Base-by-base conservation (phyloP, 208 protist genomes). In the Jaenimonas drosophilae region DNA sequence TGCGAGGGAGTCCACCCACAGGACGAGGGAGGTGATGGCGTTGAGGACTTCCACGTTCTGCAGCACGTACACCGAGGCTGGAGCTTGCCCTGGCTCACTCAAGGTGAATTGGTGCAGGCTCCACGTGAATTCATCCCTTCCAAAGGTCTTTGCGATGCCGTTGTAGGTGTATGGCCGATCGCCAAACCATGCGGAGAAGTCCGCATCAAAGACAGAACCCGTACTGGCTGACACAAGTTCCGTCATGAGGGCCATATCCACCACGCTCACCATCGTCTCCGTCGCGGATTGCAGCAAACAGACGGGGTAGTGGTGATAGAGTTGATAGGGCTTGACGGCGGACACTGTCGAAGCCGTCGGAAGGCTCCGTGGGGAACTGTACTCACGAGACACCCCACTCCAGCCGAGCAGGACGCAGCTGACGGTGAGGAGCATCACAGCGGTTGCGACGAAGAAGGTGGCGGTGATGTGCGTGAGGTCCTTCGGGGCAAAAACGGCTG, bases 251-350 rank as follows among this genome's bases (percentile, higher is more conserved):
- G 72, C 56, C 16, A 85, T 34, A 50, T 88, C 79, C 0, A 70
- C 45, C 2, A 88, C 49, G 29, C 37, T 58, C 34, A 83, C 37
- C 11, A 51, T 54, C 29, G 42, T 25, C 36, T 64, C 71, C 9
- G 45, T 49, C 19, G 59, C 65, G 24, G 70, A 38, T 6, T 38
- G 37, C 23, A 88, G 31, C 20, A 59, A 59, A 56, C 78, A 88
- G 21, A 88, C 68, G 0, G 78, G 78, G 31, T 88, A 88, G 17
- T 58, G 74, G 43, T 84, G 78, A 46, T 76, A 87, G 12, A 65
- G 49, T n/a, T 64, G 43, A 42, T 80, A 79, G 12, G 65, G 51
- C 12, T 59, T 41, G 21, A 71, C 29, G 11, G 24, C 14, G 20
- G 54, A 40, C 28, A 61, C 39, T 34, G 52, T 1, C 4, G 23